Base-by-base conservation (phyloP, 2,329 filamentous ascomycete species). In the Aspergillus neotritici region DNA sequence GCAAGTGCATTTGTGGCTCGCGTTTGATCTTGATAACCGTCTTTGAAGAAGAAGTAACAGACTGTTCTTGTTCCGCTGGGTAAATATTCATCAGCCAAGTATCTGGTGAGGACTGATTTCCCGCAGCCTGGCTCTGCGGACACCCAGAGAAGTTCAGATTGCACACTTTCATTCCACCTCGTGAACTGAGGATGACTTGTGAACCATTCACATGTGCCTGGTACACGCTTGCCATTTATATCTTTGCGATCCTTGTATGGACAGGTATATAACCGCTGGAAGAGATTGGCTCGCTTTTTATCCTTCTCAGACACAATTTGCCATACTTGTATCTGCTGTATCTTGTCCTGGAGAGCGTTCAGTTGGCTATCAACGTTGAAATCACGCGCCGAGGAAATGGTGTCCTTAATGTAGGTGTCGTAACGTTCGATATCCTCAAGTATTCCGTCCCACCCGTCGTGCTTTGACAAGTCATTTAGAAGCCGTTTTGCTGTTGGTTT, bases 121-220 rank as follows among this genome's bases (percentile, higher is more conserved):
- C 59, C 57, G 40, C 56, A 60, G 25, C 58, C 61, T 21, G 56
- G 57, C 34, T 57, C 56, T 1, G 57, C 60, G 1, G 58, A 55
- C 1, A 63, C 47, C 58, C 55, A 62, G 5, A 62, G 49, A 3
- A 60, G 33, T 10, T 46, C 37, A 8, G 54, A 44, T 6, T 17
- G 17, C 4, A 40, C 8, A 16, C 43, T 47, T 14, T 53, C 31
- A 2, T 44, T 14, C 64, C 61, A 66, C 4, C 47, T 15, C 2
- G 34, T 25, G 41, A 63, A 65, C 4, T 35, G 32, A 11, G 29
- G 15, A 44, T 62, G 55, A 12, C 48, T 36, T 1, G 57, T 44
- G 32, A 66, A 61, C 61, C 63, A 66, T 37, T 58, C 41, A 33
- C 63, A 63, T 9, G 63, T 66, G 7, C 55, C 57, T 12, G 48